phyloP scores from a whole-genome alignment of 2,329 filamentous ascomycete genomes.

The Alternaria triticimaculans region DNA sequence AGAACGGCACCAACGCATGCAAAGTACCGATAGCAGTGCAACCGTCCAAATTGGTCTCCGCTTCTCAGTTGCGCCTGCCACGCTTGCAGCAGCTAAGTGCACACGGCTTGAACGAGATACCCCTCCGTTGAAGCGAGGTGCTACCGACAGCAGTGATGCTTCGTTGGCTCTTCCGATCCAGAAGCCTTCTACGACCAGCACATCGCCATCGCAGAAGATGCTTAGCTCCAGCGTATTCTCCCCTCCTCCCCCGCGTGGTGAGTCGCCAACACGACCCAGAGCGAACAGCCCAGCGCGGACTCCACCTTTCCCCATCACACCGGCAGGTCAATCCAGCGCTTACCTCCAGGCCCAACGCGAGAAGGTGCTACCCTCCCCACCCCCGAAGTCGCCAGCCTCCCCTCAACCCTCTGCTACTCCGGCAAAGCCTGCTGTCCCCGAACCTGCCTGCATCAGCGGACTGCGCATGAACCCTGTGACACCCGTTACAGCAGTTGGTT shows the following conservation, averaged over 20 bases:
- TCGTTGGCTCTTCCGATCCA: slow-evolving; percentile 43
- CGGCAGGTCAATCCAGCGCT: slow-evolving; percentile 35
- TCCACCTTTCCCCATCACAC: slow-evolving; percentile 35
- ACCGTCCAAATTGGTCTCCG: slow-evolving; percentile 76
- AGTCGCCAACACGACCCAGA: slow-evolving; percentile 23
- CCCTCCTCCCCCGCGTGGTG: slow-evolving; percentile 23
- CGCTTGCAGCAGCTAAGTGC: slow-evolving; percentile 43
- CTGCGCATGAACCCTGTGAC: slow-evolving; percentile 47
- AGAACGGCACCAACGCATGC: slow-evolving; percentile 58
- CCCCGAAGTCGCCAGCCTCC: slow-evolving; percentile 19
- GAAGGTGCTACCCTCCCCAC: slow-evolving; percentile 44
- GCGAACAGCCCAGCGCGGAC: slow-evolving; percentile 29
- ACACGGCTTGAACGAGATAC: slow-evolving; percentile 26
- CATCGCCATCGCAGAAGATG: slow-evolving; percentile 17
- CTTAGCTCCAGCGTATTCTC: slow-evolving; percentile 29
- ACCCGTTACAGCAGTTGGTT: slow-evolving; percentile 24
- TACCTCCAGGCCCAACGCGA: slow-evolving; percentile 45
- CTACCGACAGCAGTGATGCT: slow-evolving; percentile 34
- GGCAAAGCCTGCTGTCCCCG: slow-evolving; percentile 8
- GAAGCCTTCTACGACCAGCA: slow-evolving; percentile 23
- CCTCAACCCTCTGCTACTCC: slow-evolving; percentile 13
- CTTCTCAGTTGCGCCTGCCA: slow-evolving; percentile 60
- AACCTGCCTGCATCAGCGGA: slow-evolving; percentile 31
- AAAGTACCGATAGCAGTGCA: slow-evolving; percentile 69
- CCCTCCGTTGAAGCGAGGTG: slow-evolving; percentile 30